Base-by-base conservation (phyloP, 805 yeast species). In the Debaryomyces castellii region DNA sequence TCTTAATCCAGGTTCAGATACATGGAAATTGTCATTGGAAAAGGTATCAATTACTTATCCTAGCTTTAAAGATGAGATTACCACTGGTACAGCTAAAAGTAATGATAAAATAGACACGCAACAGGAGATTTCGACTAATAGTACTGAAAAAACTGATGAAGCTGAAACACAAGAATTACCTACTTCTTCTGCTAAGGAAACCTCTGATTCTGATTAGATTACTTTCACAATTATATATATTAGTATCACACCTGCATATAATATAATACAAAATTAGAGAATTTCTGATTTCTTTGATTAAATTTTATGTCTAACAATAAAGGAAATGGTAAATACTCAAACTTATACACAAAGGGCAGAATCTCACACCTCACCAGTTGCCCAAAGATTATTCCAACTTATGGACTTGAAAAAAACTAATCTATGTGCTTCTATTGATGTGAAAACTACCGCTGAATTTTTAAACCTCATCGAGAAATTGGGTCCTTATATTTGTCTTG, bases 341-440 rank as follows among this genome's bases (percentile, higher is more conserved):
- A 45, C 87, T 2, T 92, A 88, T 64, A 67, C 81, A 14, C 73
- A 77, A 47, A 81, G 98, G 66, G 94, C 96, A 3, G 72, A 64
- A 10, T 54, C 63, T 5, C 96, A 90, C 59, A 68, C 81, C 0
- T 85, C 96, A 14, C 85, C 91, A 2, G 84, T 94, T 22, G 98
- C 96, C 1, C 68, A 79, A 43, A 80, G 87, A 50, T 77, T 94
- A 22, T 73, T 94, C 48, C 66, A 66, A 14, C 75, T 91, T 30
- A 89, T 92, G 87, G 88, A 83, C 42, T 62, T 68, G 38, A 94
- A 94, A 67, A 74, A 89, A 65, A 79, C 96, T 42, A 94, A 92
- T 58, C 76, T 94, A 46, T 94, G 98, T 74, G 97, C 97, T 9
- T 90, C 97, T 8, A 81, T 92, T 11, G 99, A 94, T 64, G 95